Evolutionary conservation across 495 filamentous ascomycete genomes (phyloP), one percentile per base, ranked within the genome.

Genomic region (Xylona heveae): DNA sequence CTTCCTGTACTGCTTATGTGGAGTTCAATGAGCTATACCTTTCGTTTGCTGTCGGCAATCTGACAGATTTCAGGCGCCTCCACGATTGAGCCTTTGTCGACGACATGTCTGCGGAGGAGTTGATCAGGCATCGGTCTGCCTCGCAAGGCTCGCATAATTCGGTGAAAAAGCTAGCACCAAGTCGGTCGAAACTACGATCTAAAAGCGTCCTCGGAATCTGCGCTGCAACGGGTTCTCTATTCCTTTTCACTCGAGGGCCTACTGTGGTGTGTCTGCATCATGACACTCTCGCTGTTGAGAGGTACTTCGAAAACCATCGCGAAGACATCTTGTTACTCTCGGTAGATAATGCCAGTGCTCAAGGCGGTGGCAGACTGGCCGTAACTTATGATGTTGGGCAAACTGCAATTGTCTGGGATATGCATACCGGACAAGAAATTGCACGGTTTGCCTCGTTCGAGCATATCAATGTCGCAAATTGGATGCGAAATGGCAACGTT

Each of bases 401-500:
- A 52, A 92, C 79, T 3, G 83, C 83, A 1, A 91, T 95, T 44
- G 81, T 97, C 14, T 97, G 88, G 88, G 85, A 95, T 56, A 61
- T 92, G 20, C 69, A 91, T 52, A 92, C 82, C 0, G 88, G 88
- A 20, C 76, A 78, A 24, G 83, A 92, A 45, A 66, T 93, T 38
- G 74, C 88, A 12, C 64, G 84, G 29, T 94, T 94, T 51, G 72
- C 72, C 32, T 81, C 82, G 0, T 94, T 91, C 45, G 83, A 93
- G 47, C 64, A 74, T 38, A 64, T 97, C 34, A 68, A 66, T 24
- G 73, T 78, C 29, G 88, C 88, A 28, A 62, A 78, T 12, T 97
- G 85, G 83, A 93, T 97, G 88, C 68, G 75, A 29, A 93, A 94
- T 58, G 88, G 90, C 24, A 91, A 94, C 62, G 71, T 97, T 36